Conservation (phyloP, 2,329 filamentous ascomycete species). For the Huntiella savannae region DNA sequence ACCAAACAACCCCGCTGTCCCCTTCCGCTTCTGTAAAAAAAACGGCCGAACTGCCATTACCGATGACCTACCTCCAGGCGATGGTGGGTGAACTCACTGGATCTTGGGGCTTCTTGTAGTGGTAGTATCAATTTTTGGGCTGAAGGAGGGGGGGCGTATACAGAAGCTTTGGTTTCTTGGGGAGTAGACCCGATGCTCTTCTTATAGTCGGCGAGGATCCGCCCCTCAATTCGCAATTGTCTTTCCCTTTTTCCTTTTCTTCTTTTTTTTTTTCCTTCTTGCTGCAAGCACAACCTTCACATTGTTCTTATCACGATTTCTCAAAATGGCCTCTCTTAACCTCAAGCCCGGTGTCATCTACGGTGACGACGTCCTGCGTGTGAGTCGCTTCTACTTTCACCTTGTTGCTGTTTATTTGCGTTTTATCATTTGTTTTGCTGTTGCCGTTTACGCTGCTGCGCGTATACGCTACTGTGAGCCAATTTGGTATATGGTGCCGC, state of each 20-base stretch:
- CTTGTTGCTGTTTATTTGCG: background rate
- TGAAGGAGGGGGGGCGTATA: no score
- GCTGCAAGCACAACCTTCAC: slow-evolving; percentile 5
- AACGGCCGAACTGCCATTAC: no score
- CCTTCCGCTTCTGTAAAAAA: no score
- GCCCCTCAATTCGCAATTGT: no score
- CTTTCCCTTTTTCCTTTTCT: slow-evolving; percentile 3
- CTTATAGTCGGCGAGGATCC: no score
- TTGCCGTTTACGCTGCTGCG: background rate
- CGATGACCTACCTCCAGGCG: no score
- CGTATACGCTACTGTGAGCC: background rate
- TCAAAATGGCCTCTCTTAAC: slow-evolving; percentile 22
- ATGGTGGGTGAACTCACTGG: no score
- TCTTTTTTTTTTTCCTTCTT: slow-evolving; percentile 3
- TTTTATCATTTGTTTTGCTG: background rate
- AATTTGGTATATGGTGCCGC: no score
- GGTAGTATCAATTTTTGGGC: no score
- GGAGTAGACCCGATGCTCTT: no score
- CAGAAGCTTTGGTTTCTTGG: background rate
- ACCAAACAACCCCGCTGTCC: no score
- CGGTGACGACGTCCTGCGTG: slow-evolving; percentile 30
- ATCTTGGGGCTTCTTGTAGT: no score
- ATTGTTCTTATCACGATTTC: slow-evolving; percentile 13
- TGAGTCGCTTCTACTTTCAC: slow-evolving; percentile 7
- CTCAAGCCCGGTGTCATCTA: slow-evolving; percentile 35